These are phyloP conservation scores for Schizochytrium sp. DNA, from an alignment of 108 stramenopile species.

Conservation along the genomic window DNA sequence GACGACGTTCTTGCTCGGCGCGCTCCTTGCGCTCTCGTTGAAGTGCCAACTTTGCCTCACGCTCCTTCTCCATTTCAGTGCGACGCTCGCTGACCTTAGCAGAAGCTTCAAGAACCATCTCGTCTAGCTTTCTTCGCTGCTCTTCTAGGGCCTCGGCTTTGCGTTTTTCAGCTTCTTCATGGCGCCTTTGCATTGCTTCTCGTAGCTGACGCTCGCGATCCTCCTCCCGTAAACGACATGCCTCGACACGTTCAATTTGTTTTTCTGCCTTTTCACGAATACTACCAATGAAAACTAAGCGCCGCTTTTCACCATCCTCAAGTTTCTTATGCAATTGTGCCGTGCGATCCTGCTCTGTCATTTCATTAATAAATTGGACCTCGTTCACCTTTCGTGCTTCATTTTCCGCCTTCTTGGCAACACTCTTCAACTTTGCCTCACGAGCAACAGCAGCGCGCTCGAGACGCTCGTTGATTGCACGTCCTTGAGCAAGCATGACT, in stretches of 20 bases:
- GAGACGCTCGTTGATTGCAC: conserved; percentile 37
- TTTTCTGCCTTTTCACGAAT: conserved; percentile 59
- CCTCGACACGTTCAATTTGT: conserved; percentile 43
- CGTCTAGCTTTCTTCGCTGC: conserved; percentile 57
- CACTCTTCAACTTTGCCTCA: conserved; percentile 58
- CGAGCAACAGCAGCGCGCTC: conserved; percentile 49
- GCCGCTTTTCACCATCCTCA: conserved; percentile 48
- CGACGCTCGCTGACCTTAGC: conserved; percentile 59
- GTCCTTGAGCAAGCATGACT: conserved; percentile 42
- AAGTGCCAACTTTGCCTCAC: conserved; percentile 45
- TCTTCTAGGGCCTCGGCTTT: conserved; percentile 58
- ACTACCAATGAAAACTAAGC: conserved; percentile 27
- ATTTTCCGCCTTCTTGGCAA: conserved; percentile 56
- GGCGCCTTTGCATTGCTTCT: conserved; percentile 17
- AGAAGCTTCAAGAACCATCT: conserved; percentile 46
- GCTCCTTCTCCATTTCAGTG: conserved; percentile 58
- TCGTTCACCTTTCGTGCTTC: conserved; percentile 52
- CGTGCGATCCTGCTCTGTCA: conserved; percentile 57
- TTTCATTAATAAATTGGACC: conserved; percentile 52
- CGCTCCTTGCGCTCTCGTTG: conserved; percentile 3
- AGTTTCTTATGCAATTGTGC: conserved; percentile 54
- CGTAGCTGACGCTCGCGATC: conserved; percentile 54
- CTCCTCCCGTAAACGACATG: conserved; percentile 42
- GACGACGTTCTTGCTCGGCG: conserved; percentile 43
- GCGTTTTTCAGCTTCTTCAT: conserved; percentile 55